These are phyloP conservation scores for Rubroshorea leprosula DNA, from an alignment of 345 rosid species.

Conservation along the genomic window DNA sequence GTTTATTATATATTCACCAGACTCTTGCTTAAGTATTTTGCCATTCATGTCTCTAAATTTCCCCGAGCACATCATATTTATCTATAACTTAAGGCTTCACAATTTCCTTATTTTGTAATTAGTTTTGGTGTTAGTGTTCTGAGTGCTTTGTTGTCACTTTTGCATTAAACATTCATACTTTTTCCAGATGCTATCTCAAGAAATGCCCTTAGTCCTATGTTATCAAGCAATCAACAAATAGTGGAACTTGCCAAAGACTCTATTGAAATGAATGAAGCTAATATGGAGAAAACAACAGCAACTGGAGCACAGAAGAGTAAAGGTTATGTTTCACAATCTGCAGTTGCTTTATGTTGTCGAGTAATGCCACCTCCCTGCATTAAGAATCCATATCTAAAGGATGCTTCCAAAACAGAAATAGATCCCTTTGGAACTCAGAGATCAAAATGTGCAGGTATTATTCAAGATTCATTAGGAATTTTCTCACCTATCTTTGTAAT, in stretches of 20 bases:
- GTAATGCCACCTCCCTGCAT: conserved; percentile 96
- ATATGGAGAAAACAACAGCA: conserved; percentile 28
- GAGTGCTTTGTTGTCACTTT: background rate
- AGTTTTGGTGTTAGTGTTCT: background rate
- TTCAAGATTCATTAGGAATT: background rate
- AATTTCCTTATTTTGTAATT: background rate
- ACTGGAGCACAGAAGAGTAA: conserved; percentile 30
- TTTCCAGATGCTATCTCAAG: conserved; percentile 33
- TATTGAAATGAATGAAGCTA: conserved; percentile 37
- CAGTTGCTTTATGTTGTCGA: conserved; percentile 77
- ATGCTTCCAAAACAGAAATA: conserved; percentile 41
- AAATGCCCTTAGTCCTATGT: conserved; percentile 41
- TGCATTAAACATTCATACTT: conserved; percentile 13
- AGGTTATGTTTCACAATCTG: conserved; percentile 77
- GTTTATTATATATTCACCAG: background rate
- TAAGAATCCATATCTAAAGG: conserved; percentile 71
- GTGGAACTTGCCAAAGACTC: conserved; percentile 44
- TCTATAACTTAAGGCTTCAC: background rate
- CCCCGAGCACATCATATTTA: background rate
- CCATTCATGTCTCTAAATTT: background rate
- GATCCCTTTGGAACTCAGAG: conserved; percentile 81
- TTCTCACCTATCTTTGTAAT: background rate
- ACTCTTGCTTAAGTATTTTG: conserved; percentile 2
- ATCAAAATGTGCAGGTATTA: conserved; percentile 77
- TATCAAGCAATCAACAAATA: conserved; percentile 35